Evolutionary conservation across 768 basidiomycete species (phyloP).

Genomic region (Coprinellus micaceus): DNA sequence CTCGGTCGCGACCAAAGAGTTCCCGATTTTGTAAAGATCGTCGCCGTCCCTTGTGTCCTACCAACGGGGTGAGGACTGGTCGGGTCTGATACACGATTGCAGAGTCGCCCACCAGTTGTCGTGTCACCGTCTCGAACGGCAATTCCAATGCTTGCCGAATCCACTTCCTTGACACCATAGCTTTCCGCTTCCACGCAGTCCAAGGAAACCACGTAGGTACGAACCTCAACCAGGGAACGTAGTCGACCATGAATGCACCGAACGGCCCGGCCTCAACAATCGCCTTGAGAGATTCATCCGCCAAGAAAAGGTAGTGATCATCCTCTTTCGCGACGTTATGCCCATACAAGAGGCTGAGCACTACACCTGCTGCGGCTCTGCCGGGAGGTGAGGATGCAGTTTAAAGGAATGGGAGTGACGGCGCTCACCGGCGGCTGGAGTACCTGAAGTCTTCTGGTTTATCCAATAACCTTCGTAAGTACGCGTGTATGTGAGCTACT

Average conservation of each 20-base stretch:
- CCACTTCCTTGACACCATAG: constrained; percentile 30
- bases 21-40: constrained; percentile 27
- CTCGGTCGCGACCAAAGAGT: constrained; percentile 29
- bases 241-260: constrained; percentile 43
- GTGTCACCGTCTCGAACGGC: constrained; percentile 21
- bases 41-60: constrained; percentile 24
- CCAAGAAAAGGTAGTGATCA: constrained; percentile 39
- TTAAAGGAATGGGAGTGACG: not conserved
- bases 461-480: constrained; percentile 34
- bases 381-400: not conserved
- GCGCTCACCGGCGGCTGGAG: constrained; percentile 31
- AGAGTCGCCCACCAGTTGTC: no score
- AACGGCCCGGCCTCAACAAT: constrained; percentile 32
- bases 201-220: constrained; percentile 41
- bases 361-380: constrained; percentile 34
- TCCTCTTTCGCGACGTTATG: constrained; percentile 30
- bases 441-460: constrained; percentile 34
- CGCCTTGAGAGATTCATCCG: constrained; percentile 25
- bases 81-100: no score
- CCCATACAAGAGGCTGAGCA: constrained; percentile 41
- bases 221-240: constrained; percentile 34
- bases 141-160: constrained; percentile 34
- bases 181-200: constrained; percentile 37
- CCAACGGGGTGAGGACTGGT: no score
- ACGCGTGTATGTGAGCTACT: not conserved